Evolutionary conservation across 192 early-diverging fungal species (phyloP).

Genomic region (Rhizoclosmatium globosum): DNA sequence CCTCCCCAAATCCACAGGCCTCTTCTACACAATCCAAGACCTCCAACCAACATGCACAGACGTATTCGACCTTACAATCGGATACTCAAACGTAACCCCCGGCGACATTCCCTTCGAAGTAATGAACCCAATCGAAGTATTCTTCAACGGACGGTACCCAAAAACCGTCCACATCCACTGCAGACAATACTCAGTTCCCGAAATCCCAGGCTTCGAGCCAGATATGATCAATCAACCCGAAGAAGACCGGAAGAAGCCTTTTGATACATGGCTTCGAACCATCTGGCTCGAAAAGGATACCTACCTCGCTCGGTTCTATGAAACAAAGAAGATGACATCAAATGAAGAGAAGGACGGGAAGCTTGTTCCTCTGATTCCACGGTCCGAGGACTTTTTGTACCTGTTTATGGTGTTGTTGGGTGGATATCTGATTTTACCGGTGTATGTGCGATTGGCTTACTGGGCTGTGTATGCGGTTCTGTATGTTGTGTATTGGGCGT

Average conservation of each 20-base stretch:
- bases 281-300: slow-evolving; percentile 15
- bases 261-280: slow-evolving; percentile 1
- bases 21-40: slow-evolving; percentile 73
- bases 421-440: not conserved
- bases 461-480: not conserved
- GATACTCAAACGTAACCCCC: slow-evolving; percentile 77
- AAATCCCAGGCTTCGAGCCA: slow-evolving; percentile 47
- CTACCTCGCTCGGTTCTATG: slow-evolving; percentile 4
- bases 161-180: slow-evolving; percentile 85
- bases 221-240: not conserved
- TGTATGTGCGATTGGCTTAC: not conserved
- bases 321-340: not conserved
- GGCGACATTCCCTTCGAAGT: slow-evolving; percentile 81
- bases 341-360: not conserved
- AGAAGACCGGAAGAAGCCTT: slow-evolving; percentile 5
- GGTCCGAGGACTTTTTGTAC: not conserved
- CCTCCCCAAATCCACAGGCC: slow-evolving; percentile 85
- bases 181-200: slow-evolving; percentile 19
- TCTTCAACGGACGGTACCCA: slow-evolving; percentile 76
- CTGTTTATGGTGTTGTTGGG: not conserved
- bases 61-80: slow-evolving; percentile 90
- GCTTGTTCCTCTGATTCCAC: not conserved
- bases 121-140: slow-evolving; percentile 81
- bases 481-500: not conserved
- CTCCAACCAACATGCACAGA: slow-evolving; percentile 73